Base-by-base conservation (phyloP, 1,284 basidiomycete genomes). In the Ceratobasidium sp. region DNA sequence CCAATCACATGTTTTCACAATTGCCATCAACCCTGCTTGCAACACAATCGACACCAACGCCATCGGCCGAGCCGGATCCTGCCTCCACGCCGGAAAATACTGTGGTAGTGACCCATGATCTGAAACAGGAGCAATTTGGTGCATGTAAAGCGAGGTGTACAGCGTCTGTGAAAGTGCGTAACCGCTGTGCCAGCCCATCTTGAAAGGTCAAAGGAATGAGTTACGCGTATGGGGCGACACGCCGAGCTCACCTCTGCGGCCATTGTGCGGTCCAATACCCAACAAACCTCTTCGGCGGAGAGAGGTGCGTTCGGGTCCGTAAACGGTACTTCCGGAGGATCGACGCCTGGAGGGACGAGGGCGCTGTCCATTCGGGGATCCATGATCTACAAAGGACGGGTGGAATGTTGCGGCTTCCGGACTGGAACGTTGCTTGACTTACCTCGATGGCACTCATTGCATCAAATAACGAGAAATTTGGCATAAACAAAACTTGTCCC, bases 391-490 rank as follows among this genome's bases (percentile, higher is more conserved):
- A 16, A 54, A 39, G 11, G 11, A 11, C 33, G 4, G 27, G 14
- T 19, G 13, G 42, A 21, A 52, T 21, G n/a, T 59, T 46, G 6
- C 13, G n/a, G 3, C n/a, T 36, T 6, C 30, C 27, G 2, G 21
- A 16, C 27, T 23, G 30, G 27, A 19, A 23, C 49, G 23, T 6
- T 36, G 49, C 5, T 11, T 7, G 49, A 42, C 62, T 21, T 75
- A 90, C 90, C 82, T 93, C 88, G 68, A 95, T 86, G 16, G 91
- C 91, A 71, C 90, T 90, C 93, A 96, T 95, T 13, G 91, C 87
- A 71, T 96, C 93, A 71, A 89, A 82, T 56, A 95, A 79, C 14
- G 85, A 84, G 73, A 93, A 89, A 36, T 84, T 84, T 0, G 86
- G 82, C 70, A 86, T 85, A 49, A 91, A 82, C n/a, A 93, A 72